phyloP scores from a whole-genome alignment of 768 basidiomycete genomes.

The Cubamyces lactineus region DNA sequence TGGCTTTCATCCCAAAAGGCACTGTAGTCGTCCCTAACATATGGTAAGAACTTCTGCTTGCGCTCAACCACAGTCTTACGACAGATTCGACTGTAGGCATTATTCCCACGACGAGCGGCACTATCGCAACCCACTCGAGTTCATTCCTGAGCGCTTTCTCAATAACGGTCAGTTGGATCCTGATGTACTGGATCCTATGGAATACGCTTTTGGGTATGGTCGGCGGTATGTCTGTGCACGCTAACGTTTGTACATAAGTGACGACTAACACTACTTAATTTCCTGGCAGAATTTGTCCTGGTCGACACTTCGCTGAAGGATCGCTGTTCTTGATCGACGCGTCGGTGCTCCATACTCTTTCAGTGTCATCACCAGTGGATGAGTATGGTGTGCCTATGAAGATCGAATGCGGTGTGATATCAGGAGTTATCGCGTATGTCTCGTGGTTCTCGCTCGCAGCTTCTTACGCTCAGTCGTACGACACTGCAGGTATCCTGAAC shows the following conservation, averaged over 20 bases:
- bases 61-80: too few relatives aligned
- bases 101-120: conserved; percentile 40
- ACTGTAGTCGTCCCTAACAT: conserved; percentile 28
- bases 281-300: conserved; percentile 29
- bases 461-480: background rate
- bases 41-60: conserved; percentile 16
- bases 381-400: conserved; percentile 5
- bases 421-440: conserved; percentile 20
- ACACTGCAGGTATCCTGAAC: conserved; percentile 27
- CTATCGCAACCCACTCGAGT: conserved; percentile 40
- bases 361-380: conserved; percentile 6
- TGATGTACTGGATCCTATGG: conserved; percentile 17
- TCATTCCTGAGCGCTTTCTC: conserved; percentile 42
- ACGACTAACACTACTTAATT: background rate
- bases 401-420: conserved; percentile 1
- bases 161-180: conserved; percentile 8
- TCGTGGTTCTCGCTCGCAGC: background rate
- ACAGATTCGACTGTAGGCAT: conserved; percentile 31
- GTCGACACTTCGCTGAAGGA: conserved; percentile 28
- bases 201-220: background rate
- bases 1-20: conserved; percentile 35
- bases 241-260: background rate
- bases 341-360: conserved; percentile 16
- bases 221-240: background rate
- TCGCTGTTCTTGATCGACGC: conserved; percentile 19